These are phyloP conservation scores for Pichia sp. DNA, from an alignment of 1,139 yeast species.

Conservation along the genomic window DNA sequence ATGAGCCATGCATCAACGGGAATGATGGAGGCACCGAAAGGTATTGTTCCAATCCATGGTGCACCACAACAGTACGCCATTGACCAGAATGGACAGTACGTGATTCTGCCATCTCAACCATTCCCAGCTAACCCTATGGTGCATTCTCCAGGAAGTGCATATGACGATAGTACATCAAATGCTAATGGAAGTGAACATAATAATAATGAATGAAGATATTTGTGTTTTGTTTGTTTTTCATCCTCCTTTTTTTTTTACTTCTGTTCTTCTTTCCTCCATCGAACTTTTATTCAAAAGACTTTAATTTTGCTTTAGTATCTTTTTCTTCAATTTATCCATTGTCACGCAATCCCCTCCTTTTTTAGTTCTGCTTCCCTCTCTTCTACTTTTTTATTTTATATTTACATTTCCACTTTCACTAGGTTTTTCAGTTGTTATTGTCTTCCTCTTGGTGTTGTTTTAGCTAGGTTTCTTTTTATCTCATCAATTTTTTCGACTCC, in stretches of 20 bases:
- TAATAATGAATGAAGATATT: background rate
- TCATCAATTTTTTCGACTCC: background rate
- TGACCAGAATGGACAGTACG: conserved; percentile 28
- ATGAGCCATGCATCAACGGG: conserved; percentile 3
- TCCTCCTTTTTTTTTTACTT: background rate
- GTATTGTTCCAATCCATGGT: conserved; percentile 10
- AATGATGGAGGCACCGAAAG: conserved; percentile 21
- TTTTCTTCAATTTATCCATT: background rate
- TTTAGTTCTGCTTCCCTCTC: conserved; percentile 1
- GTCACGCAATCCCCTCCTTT: conserved; percentile 4
- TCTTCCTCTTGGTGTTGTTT: background rate
- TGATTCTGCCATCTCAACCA: conserved; percentile 22
- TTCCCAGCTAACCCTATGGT: conserved; percentile 21
- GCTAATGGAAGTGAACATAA: background rate
- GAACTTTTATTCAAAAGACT: background rate
- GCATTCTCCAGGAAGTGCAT: background rate
- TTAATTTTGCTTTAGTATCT: conserved; percentile 3
- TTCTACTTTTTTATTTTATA: background rate
- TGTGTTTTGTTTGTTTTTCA: background rate
- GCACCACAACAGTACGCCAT: conserved; percentile 21
- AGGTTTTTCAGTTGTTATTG: background rate
- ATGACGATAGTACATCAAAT: background rate
- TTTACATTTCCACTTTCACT: background rate
- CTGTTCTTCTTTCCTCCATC: background rate
- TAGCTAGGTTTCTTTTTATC: background rate